Base-by-base conservation (phyloP, 2,329 filamentous ascomycete species). In the Remersonia thermophila region DNA sequence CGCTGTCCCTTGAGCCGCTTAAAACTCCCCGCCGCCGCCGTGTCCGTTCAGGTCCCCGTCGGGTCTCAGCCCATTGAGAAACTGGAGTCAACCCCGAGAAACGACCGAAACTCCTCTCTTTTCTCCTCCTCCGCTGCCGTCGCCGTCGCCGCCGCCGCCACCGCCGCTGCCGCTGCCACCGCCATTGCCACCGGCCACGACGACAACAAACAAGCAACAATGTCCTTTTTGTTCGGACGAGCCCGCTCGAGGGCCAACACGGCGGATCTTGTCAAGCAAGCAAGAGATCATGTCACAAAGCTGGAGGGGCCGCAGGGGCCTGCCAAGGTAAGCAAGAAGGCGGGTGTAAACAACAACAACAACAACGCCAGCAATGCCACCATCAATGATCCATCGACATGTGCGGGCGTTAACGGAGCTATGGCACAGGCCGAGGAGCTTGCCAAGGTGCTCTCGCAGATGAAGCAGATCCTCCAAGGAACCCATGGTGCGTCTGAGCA, bases 401-500 rank as follows among this genome's bases (percentile, higher is more conserved):
- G 9, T 23, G 20, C 20, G 9, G 5, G 5, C 9, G 20, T 9
- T 23, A 9, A 23, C 20, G 20, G 9, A 23, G 5, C 20, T 23
- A 5, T 9, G 20, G 20, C 5, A 23, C 50, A 94, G 86, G 72
- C 79, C 43, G 89, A 96, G 55, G 87, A 95, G 54, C 69, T 93
- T 44, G 80, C 84, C 33, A 84, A 85, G 55, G 79, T 87, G 48
- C 71, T 98, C 45, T 71, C 72, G 35, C 83, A 93, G 58, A 93
- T 96, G 80, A 96, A 96, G 60, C 65, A 86, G 45, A 77, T 91
- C 41, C 74, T 98, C 11, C 89, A 96, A 66, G 91, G 89, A 47
- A 94, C 86, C 42, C 83, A 84, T 60, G 86, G 86, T 93, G 69
- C 40, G 61, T 53, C 16, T n/a, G n/a, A n/a, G 20, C 20, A 23